Percentiles rank a stretch among this genome's conserved stretches.
Conservation (phyloP, 306 rosid genomes). For the Leucaena leucocephala region DNA sequence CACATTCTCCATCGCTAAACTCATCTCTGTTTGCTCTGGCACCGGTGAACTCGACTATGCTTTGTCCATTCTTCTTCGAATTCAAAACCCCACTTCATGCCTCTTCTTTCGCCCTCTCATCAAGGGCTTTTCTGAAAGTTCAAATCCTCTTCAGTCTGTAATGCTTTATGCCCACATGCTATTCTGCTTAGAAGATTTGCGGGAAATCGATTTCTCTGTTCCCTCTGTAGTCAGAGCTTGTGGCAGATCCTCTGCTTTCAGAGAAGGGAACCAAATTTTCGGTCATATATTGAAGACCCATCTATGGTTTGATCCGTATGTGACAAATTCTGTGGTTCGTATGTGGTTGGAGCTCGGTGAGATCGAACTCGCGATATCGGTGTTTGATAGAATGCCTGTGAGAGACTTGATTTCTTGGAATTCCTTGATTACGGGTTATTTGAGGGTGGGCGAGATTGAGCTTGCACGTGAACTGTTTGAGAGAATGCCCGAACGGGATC, state of each 20-base stretch:
- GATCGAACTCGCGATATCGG: constrained; percentile 39
- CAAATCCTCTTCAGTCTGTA: constrained; percentile 46
- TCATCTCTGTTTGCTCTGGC: constrained; percentile 33
- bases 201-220: constrained; percentile 44
- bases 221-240: constrained; percentile 58
- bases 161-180: constrained; percentile 48
- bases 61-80: constrained; percentile 30
- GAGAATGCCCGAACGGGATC: constrained; percentile 45
- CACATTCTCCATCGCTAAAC: constrained; percentile 37
- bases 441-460: constrained; percentile 46
- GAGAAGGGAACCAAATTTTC: constrained; percentile 53
- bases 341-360: constrained; percentile 51
- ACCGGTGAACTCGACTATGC: constrained; percentile 40
- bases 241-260: constrained; percentile 43
- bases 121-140: constrained; percentile 38
- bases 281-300: constrained; percentile 49
- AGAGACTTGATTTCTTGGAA: constrained; percentile 61
- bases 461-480: constrained; percentile 44
- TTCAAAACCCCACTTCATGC: constrained; percentile 38
- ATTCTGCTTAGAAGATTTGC: constrained; percentile 34
- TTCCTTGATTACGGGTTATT: constrained; percentile 50
- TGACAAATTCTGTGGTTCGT: constrained; percentile 52
- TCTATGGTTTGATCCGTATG: constrained; percentile 49
- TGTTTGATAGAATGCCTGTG: constrained; percentile 57
- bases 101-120: constrained; percentile 42